Conservation (phyloP, 257 asterid genomes). For the Solanum sejunctum region DNA sequence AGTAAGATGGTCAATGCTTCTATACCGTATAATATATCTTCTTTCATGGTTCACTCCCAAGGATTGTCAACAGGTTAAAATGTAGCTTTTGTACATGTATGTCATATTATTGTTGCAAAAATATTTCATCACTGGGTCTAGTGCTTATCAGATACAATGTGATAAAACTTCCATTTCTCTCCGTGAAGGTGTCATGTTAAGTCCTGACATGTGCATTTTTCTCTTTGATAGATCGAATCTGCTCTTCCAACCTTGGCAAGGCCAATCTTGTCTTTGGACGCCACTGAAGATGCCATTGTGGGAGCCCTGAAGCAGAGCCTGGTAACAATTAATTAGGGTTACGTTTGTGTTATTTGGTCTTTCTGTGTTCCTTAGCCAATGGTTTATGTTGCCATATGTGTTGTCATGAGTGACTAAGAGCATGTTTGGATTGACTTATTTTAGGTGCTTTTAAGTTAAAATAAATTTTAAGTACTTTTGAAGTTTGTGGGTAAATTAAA, state of each 20-base stretch:
- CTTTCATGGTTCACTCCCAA: neutral
- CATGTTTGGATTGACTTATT: too few relatives aligned
- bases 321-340: slow-evolving; percentile 35
- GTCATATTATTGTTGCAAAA: neutral
- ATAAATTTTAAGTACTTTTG: too few relatives aligned
- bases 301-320: slow-evolving; percentile 88
- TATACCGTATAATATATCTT: neutral
- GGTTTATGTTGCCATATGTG: neutral
- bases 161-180: neutral
- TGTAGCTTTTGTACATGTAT: neutral
- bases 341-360: neutral
- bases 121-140: neutral
- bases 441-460: too few relatives aligned
- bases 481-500: too few relatives aligned
- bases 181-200: neutral
- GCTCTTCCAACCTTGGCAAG: slow-evolving; percentile 86
- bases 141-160: neutral
- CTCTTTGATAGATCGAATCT: slow-evolving; percentile 74
- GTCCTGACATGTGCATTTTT: slow-evolving; percentile 7
- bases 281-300: slow-evolving; percentile 88
- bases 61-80: neutral
- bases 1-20: neutral
- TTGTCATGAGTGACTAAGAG: neutral
- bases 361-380: neutral
- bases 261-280: slow-evolving; percentile 93